Evolutionary conservation across 768 basidiomycete species (phyloP), one percentile per base, ranked within the genome.

Genomic region (Boletus sp.): DNA sequence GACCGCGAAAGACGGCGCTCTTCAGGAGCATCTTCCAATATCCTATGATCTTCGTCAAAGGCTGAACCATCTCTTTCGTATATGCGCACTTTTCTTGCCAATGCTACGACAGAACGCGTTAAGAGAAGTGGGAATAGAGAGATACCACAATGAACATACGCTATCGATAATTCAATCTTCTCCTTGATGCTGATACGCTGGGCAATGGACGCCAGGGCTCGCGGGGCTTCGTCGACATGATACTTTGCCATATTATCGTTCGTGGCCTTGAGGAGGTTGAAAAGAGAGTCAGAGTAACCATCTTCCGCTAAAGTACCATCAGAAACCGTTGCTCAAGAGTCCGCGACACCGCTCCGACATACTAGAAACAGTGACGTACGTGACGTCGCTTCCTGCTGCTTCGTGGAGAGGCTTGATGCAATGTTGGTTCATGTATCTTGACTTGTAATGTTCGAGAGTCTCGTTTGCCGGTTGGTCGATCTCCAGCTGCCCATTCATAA

Each of bases 141-240:
- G 17, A 37, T 6, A 12, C 7, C 18, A 33, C 40, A 24, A 7
- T 7, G 3, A 4, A 49, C 56, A 4, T 60, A 60, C 62, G 47
- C 12, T 32, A 63, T 53, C 2, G 62, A 63, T 39, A 29, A 18
- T 5, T 64, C 62, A 2, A 63, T 41, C 18, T 63, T 63, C 12
- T 60, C 40, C 47, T 64, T 63, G 24, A 64, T 50, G 3, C 52
- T 56, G 36, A 64, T 39, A 7, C 62, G 58, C 9, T 63, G 62
- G 30, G 62, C 62, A 10, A 64, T 64, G 28, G 48, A 17, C 7
- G 62, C 62, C 18, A 53, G 8, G 15, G 45, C 12, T 11, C 50
- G 54, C 1, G 62, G 57, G 4, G 47, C 62, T 48, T 64, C 62
- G 17, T 56, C 46, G 17, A 53, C 40, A 37, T 52, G 12, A 40